phyloP scores from a whole-genome alignment of 495 filamentous ascomycete genomes.

The Penicillium parvum region DNA sequence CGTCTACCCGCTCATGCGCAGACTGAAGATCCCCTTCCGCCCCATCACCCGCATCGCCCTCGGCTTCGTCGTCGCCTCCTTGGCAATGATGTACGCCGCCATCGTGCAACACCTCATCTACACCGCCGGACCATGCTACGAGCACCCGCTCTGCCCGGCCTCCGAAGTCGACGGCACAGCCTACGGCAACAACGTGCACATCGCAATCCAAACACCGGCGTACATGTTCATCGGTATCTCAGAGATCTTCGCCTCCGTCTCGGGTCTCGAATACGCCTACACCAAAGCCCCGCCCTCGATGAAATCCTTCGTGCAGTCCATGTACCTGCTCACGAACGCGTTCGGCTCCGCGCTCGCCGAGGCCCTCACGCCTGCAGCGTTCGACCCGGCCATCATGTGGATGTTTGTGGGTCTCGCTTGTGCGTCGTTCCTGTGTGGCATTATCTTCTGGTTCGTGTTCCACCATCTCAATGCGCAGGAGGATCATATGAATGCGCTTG shows the following conservation, averaged over 20 bases:
- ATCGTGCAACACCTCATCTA: conserved; percentile 72
- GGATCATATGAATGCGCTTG: conserved; percentile 46
- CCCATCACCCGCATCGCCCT: conserved; percentile 72
- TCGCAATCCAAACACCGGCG: conserved; percentile 64
- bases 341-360: conserved; percentile 68
- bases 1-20: conserved; percentile 65
- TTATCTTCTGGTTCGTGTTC: conserved; percentile 44
- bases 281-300: conserved; percentile 80
- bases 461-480: conserved; percentile 42
- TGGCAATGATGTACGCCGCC: conserved; percentile 63
- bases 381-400: conserved; percentile 66
- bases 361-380: conserved; percentile 62
- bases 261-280: conserved; percentile 70
- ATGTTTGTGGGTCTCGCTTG: conserved; percentile 61
- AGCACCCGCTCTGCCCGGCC: conserved; percentile 29
- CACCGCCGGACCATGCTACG: conserved; percentile 50
- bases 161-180: conserved; percentile 29
- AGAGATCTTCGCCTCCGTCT: conserved; percentile 72
- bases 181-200: conserved; percentile 50
- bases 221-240: conserved; percentile 69
- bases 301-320: conserved; percentile 72
- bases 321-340: conserved; percentile 70
- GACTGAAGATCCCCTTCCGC: conserved; percentile 58
- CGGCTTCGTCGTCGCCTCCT: conserved; percentile 61
- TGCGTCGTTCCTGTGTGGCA: conserved; percentile 39